Conservation (phyloP, 305 asterid genomes). For the Plantago coronopus region DNA sequence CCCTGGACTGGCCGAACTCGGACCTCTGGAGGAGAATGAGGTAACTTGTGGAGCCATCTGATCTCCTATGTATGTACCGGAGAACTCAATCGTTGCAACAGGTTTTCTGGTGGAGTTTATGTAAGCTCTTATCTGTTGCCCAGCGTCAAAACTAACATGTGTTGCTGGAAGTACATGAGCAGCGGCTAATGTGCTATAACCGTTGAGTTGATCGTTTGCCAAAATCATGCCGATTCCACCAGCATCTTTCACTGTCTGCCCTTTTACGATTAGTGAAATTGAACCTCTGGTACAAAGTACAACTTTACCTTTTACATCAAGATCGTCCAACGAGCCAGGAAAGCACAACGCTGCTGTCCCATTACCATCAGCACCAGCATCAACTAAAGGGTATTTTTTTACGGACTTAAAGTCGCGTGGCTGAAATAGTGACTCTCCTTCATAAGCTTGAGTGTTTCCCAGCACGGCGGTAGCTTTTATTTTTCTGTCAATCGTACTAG, state of each 20-base stretch:
- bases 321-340: constrained; percentile 22
- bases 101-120: constrained; percentile 33
- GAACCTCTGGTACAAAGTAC: constrained; percentile 27
- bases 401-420: not conserved
- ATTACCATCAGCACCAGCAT: not conserved
- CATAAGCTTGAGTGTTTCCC: constrained; percentile 26
- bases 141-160: constrained; percentile 27
- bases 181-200: constrained; percentile 11
- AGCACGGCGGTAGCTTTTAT: constrained; percentile 28
- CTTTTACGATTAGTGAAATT: constrained; percentile 16
- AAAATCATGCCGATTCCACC: constrained; percentile 59
- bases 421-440: constrained; percentile 38
- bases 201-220: constrained; percentile 20
- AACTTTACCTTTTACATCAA: constrained; percentile 32
- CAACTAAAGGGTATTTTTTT: constrained; percentile 11
- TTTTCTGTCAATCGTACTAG: constrained; percentile 47
- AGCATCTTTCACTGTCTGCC: constrained; percentile 35
- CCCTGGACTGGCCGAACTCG: constrained; percentile 37
- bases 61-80: constrained; percentile 39
- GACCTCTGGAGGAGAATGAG: constrained; percentile 46
- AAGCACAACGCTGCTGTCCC: constrained; percentile 9
- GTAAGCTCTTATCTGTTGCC: constrained; percentile 31
- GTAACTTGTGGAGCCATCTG: constrained; percentile 32
- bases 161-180: constrained; percentile 35
- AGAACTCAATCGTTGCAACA: constrained; percentile 28